Conservation (phyloP, 1,139 yeast genomes). For the Saccharomyces hybrid region DNA sequence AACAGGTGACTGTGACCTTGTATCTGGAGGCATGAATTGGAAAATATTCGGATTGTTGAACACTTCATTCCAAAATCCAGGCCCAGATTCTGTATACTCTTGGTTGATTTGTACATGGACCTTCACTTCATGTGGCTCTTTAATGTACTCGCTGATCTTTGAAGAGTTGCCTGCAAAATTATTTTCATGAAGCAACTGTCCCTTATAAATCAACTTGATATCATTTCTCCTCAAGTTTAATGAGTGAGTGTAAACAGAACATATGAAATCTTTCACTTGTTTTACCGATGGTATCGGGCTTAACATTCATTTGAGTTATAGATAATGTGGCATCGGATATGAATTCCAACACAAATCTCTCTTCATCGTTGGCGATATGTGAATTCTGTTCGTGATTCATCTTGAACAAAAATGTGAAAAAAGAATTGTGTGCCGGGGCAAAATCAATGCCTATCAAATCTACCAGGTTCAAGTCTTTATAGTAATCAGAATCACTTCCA, state of each 20-base stretch:
- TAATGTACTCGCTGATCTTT: slow-evolving; percentile 16
- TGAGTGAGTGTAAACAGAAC: slow-evolving; percentile 22
- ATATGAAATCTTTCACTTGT: slow-evolving; percentile 25
- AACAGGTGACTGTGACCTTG: slow-evolving; percentile 6
- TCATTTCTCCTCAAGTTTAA: slow-evolving; percentile 17
- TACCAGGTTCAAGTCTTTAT: slow-evolving; percentile 14
- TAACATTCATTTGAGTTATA: slow-evolving; percentile 19
- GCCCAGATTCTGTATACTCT: slow-evolving; percentile 19
- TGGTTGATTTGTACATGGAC: slow-evolving; percentile 25
- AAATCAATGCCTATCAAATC: slow-evolving; percentile 24
- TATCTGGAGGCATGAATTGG: slow-evolving; percentile 10
- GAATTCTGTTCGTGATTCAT: slow-evolving; percentile 18
- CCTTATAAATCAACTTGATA: slow-evolving; percentile 25
- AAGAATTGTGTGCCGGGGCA: slow-evolving; percentile 17
- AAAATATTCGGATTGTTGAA: slow-evolving; percentile 17
- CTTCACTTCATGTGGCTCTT: slow-evolving; percentile 13
- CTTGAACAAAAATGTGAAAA: slow-evolving; percentile 22
- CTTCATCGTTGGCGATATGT: neutral
- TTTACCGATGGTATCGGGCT: slow-evolving; percentile 21
- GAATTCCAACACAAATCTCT: slow-evolving; percentile 16
- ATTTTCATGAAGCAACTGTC: slow-evolving; percentile 18
- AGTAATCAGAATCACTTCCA: slow-evolving; percentile 7
- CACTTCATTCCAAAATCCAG: slow-evolving; percentile 27
- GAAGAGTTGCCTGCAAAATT: slow-evolving; percentile 17
- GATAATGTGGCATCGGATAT: slow-evolving; percentile 23